phyloP scores from a whole-genome alignment of 768 basidiomycete genomes.

The Suillus hirtellus region DNA sequence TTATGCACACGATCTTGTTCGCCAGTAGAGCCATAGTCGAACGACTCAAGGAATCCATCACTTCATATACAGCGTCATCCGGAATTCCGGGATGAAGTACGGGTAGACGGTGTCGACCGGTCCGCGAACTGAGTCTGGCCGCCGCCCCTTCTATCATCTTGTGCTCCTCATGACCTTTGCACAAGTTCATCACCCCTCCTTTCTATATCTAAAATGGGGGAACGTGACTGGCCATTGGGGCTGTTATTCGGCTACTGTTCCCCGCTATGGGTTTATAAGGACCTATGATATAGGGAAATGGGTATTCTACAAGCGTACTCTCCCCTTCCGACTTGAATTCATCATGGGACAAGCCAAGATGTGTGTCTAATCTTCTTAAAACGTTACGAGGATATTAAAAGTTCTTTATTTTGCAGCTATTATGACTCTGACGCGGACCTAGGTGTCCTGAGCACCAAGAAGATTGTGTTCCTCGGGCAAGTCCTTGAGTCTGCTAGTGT shows the following conservation, averaged over 20 bases:
- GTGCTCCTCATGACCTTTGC: slow-evolving; percentile 19
- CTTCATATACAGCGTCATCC: slow-evolving; percentile 1
- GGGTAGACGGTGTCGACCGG: slow-evolving; percentile 4
- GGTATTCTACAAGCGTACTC: background rate
- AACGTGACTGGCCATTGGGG: slow-evolving; percentile 16
- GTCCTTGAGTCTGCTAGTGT: slow-evolving; percentile 10
- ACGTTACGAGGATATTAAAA: background rate
- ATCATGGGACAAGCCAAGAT: slow-evolving; percentile 50
- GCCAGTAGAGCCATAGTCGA: slow-evolving; percentile 42
- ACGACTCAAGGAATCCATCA: background rate
- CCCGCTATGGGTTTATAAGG: slow-evolving; percentile 11
- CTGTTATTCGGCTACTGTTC: slow-evolving; percentile 9
- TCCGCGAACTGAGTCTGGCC: slow-evolving; percentile 5
- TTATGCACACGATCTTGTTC: slow-evolving; percentile 67
- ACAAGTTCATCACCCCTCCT: slow-evolving; percentile 13
- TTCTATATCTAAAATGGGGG: slow-evolving; percentile 9
- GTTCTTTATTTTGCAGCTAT: slow-evolving; percentile 31
- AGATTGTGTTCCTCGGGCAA: slow-evolving; percentile 62
- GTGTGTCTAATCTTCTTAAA: slow-evolving; percentile 32
- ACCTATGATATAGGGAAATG: slow-evolving; percentile 3
- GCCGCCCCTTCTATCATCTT: slow-evolving; percentile 10
- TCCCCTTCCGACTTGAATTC: slow-evolving; percentile 5
- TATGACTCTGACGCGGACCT: slow-evolving; percentile 65
- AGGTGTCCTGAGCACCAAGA: slow-evolving; percentile 45
- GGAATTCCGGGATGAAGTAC: slow-evolving; percentile 1